Percentiles rank a stretch among this genome's conserved stretches.
Evolutionary conservation across 2,329 filamentous ascomycete species (phyloP).

Genomic region (Leptographium flavum): DNA sequence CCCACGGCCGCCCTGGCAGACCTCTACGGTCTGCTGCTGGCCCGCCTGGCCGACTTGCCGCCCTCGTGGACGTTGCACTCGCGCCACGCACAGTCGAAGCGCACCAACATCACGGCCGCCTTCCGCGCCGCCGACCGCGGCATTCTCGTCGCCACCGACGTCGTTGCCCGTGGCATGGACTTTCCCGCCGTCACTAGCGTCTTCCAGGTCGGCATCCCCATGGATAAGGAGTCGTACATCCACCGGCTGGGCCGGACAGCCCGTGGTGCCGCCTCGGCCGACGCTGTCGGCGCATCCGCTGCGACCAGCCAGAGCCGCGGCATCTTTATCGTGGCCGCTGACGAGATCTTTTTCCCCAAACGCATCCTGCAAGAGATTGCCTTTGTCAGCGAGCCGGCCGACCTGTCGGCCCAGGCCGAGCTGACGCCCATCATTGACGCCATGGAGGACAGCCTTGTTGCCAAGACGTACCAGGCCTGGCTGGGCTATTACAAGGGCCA

Average conservation of each 20-base stretch:
- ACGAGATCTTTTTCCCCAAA: conserved; percentile 35
- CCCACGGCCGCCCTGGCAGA: conserved; percentile 41
- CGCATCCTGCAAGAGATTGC: conserved; percentile 38
- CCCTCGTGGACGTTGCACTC: conserved; percentile 33
- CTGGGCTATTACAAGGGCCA: conserved; percentile 40
- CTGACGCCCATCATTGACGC: conserved; percentile 24
- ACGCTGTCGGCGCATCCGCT: conserved; percentile 41
- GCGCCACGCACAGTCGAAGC: conserved; percentile 33
- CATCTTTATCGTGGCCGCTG: conserved; percentile 40
- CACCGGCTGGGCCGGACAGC: conserved; percentile 55
- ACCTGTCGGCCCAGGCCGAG: conserved; percentile 26
- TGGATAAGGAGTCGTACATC: conserved; percentile 49
- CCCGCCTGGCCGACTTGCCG: conserved; percentile 24
- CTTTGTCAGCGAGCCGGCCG: conserved; percentile 30
- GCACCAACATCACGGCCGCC: conserved; percentile 45
- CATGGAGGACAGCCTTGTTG: conserved; percentile 30
- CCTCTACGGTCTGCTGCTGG: conserved; percentile 33
- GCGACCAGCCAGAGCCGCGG: conserved; percentile 33
- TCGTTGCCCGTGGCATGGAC: conserved; percentile 59
- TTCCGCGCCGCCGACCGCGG: conserved; percentile 35
- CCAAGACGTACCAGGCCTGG: conserved; percentile 41
- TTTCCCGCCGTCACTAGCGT: conserved; percentile 56
- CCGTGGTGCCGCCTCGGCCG: conserved; percentile 45
- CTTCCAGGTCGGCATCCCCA: conserved; percentile 46
- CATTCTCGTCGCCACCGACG: conserved; percentile 55